Evolutionary conservation across 2,329 filamentous ascomycete species (phyloP), one percentile per base, ranked within the genome.

Genomic region (Colletotrichum aenigma): DNA sequence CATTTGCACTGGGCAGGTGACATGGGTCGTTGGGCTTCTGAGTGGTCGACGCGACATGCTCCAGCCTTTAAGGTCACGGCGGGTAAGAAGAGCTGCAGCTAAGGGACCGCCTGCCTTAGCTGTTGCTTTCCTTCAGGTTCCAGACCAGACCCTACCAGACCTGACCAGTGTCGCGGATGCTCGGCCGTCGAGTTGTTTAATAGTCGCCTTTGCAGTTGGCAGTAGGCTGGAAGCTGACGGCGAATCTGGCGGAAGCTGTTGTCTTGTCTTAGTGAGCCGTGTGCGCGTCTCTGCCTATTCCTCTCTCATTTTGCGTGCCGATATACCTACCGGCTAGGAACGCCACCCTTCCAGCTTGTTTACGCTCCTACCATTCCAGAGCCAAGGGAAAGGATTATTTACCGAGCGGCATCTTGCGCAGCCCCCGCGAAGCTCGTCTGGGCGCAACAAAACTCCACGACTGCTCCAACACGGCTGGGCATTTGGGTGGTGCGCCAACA

Each of bases 381-480:
- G 52, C 13, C 7, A 38, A 34, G 64, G 28, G 15, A 28, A 65
- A 65, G 26, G 30, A 60, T 71, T 48, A 64, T 36, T n/a, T 30
- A 60, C 32, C 30, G 10, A 52, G 15, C 64, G 43, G 21, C 26
- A 18, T 61, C 30, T 58, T 48, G 26, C 10, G 65, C 28, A 68
- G 48, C 58, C 69, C 24, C 58, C 12, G 18, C 61, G 21, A 56
- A 62, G 38, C 69, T 72, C 79, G 32, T 36, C 9, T 56, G 32
- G 24, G 79, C 75, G 79, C 80, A 72, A 77, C 78, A 78, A 80
- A 72, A 77, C 78, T 75, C 84, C 62, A 80, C 78, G 61, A 72
- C 78, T 79, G 82, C 79, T 76, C 34, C 58, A 64, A 55, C 43
- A 76, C 70, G 65, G 70, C 64, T 60, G 24, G 65, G 66, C 32